A percentile compares a stretch with the other conserved stretches of the same genome.
These are phyloP conservation scores for Lipomyces sp. DNA, from an alignment of 805 yeast species.

Conservation along the genomic window DNA sequence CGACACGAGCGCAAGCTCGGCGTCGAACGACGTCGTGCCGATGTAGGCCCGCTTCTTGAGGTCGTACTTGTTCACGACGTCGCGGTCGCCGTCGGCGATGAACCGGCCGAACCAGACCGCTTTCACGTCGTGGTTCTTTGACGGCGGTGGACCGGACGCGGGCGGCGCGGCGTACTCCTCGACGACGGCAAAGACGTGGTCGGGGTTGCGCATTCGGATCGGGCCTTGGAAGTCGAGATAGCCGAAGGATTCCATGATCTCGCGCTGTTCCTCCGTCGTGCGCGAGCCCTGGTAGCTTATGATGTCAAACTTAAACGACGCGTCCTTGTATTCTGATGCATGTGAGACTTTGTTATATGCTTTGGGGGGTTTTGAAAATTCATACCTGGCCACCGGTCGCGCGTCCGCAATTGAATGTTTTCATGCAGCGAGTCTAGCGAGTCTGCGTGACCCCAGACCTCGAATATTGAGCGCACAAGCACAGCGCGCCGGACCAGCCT, in stretches of 20 bases:
- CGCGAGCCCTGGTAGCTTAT: constrained; percentile 72
- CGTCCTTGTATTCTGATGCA: constrained; percentile 39
- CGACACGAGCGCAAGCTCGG: constrained; percentile 81
- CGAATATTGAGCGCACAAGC: constrained; percentile 72
- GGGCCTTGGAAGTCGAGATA: constrained; percentile 74
- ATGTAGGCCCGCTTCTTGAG: constrained; percentile 78
- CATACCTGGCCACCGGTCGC: constrained; percentile 9
- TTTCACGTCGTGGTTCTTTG: constrained; percentile 37
- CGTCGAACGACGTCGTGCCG: constrained; percentile 96
- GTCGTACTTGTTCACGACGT: constrained; percentile 73
- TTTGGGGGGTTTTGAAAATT: constrained; percentile 14
- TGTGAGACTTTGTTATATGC: neutral
- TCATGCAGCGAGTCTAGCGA: constrained; percentile 57
- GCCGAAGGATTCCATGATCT: constrained; percentile 65
- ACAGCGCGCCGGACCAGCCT: constrained; percentile 64
- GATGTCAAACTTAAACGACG: constrained; percentile 77
- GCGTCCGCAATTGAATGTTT: constrained; percentile 40
- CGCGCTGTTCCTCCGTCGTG: constrained; percentile 48
- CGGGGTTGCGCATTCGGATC: constrained; percentile 73
- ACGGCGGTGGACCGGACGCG: neutral
- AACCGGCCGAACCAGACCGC: constrained; percentile 71
- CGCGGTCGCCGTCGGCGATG: constrained; percentile 62
- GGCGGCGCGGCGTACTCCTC: constrained; percentile 61
- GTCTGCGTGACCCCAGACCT: constrained; percentile 74
- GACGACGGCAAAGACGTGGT: constrained; percentile 63